Evolutionary conservation across 345 rosid species (phyloP).

Genomic region (Salix udensis): DNA sequence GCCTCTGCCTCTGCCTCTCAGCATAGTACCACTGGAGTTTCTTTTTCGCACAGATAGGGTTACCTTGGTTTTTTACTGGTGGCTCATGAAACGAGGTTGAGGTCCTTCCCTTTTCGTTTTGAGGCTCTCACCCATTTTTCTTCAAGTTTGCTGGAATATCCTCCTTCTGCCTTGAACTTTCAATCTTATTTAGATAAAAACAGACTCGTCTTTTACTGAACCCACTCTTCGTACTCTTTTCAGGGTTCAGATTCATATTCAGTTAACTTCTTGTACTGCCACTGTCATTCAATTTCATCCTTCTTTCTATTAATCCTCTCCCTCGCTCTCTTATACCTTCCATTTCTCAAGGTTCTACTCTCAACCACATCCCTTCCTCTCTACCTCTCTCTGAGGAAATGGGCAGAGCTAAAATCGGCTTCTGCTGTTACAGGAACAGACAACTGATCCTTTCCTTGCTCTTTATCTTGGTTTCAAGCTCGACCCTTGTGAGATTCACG

Average conservation of each 20-base stretch:
- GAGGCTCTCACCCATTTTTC: slow-evolving; percentile 20
- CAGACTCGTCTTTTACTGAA: slow-evolving; percentile 15
- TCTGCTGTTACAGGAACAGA: slow-evolving; percentile 25
- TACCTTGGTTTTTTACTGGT: slow-evolving; percentile 12
- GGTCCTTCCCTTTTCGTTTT: slow-evolving; percentile 35
- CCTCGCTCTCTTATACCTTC: background rate
- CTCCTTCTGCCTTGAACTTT: slow-evolving; percentile 31
- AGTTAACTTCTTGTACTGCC: slow-evolving; percentile 2
- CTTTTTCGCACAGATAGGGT: background rate
- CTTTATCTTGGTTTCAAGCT: slow-evolving; percentile 35
- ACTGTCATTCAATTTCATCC: slow-evolving; percentile 14
- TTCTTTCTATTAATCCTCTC: slow-evolving; percentile 10
- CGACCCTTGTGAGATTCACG: slow-evolving; percentile 22
- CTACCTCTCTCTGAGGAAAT: slow-evolving; percentile 13
- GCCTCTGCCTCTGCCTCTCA: background rate
- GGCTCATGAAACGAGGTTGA: slow-evolving; percentile 41
- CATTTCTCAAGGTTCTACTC: slow-evolving; percentile 4
- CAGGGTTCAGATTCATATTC: slow-evolving; percentile 25
- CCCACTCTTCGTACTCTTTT: slow-evolving; percentile 25
- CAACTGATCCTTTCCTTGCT: slow-evolving; percentile 26
- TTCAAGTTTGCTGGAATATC: slow-evolving; percentile 14
- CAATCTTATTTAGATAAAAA: slow-evolving; percentile 11
- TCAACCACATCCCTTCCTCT: slow-evolving; percentile 9
- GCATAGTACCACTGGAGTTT: background rate
- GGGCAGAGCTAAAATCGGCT: slow-evolving; percentile 30